phyloP scores from a whole-genome alignment of 2,329 filamentous ascomycete genomes.

The Lecanicillium sp. region DNA sequence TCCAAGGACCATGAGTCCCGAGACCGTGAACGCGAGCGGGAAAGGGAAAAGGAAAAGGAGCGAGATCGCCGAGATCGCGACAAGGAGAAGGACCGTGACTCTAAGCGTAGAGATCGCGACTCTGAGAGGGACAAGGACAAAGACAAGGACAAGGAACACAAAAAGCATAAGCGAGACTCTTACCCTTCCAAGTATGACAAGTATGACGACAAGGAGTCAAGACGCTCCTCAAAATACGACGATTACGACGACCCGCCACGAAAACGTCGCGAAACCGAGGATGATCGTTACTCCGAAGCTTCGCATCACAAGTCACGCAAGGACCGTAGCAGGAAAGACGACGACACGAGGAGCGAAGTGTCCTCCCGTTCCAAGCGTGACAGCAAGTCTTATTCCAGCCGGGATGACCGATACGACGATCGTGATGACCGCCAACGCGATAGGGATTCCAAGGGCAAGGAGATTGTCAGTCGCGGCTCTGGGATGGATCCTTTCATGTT shows the following conservation, averaged over 20 bases:
- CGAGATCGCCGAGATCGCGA: slow-evolving; percentile 15
- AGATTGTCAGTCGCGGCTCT: slow-evolving; percentile 17
- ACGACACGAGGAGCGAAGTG: slow-evolving; percentile 20
- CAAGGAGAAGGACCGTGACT: slow-evolving; percentile 20
- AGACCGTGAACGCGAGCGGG: slow-evolving; percentile 14
- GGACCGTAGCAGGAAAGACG: slow-evolving; percentile 20
- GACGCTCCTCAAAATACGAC: slow-evolving; percentile 22
- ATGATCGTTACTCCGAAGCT: slow-evolving; percentile 16
- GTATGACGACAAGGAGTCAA: slow-evolving; percentile 18
- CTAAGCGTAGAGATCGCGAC: slow-evolving; percentile 11
- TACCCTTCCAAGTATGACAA: slow-evolving; percentile 19
- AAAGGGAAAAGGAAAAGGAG: slow-evolving; percentile 12
- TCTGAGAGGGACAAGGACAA: slow-evolving; percentile 11
- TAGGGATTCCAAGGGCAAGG: slow-evolving; percentile 17
- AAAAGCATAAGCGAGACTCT: slow-evolving; percentile 22
- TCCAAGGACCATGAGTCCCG: slow-evolving; percentile 7
- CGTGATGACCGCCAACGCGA: too few species aligned
- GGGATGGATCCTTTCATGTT: slow-evolving; percentile 51
- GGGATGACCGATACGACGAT: slow-evolving; percentile 18
- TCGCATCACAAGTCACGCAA: slow-evolving; percentile 15
- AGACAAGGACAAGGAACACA: slow-evolving; percentile 16
- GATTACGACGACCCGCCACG: slow-evolving; percentile 21
- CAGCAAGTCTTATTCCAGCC: slow-evolving; percentile 15
- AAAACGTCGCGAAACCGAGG: slow-evolving; percentile 20
- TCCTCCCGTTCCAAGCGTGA: slow-evolving; percentile 16